Evolutionary conservation across 768 basidiomycete species (phyloP).

Genomic region (Leucogyrophana mollusca): DNA sequence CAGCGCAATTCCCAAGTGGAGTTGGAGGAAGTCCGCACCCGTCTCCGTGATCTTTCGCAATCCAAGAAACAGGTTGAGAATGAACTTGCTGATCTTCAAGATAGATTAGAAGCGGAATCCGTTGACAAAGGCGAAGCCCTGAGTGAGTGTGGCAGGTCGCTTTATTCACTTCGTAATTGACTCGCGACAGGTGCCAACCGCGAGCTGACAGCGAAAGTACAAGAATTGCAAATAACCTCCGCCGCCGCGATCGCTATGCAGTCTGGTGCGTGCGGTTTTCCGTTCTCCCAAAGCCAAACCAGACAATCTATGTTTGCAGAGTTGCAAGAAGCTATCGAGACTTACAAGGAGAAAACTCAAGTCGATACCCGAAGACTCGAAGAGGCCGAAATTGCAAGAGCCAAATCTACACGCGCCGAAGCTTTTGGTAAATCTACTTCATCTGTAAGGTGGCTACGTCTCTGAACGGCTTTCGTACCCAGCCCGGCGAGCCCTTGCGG

Average conservation of each 20-base stretch:
- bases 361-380: constrained; percentile 60
- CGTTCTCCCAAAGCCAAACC: not conserved
- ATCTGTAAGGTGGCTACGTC: not conserved
- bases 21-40: constrained; percentile 61
- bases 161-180: not conserved
- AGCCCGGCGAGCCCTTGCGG: constrained; percentile 63
- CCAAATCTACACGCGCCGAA: constrained; percentile 64
- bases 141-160: constrained; percentile 42
- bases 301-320: constrained; percentile 35
- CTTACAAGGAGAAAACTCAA: constrained; percentile 63
- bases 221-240: constrained; percentile 61
- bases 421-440: constrained; percentile 46
- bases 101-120: constrained; percentile 52
- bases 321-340: constrained; percentile 59
- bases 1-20: constrained; percentile 65
- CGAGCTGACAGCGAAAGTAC: constrained; percentile 55
- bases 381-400: constrained; percentile 65
- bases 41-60: constrained; percentile 56
- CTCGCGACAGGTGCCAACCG: constrained; percentile 50
- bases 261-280: constrained; percentile 40
- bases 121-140: constrained; percentile 56
- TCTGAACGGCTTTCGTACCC: constrained; percentile 5
- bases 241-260: constrained; percentile 60
- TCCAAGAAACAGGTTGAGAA: constrained; percentile 57
- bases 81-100: constrained; percentile 51